Base-by-base conservation (phyloP, 768 basidiomycete species). In the Tylopilus rubrobrunneus region DNA sequence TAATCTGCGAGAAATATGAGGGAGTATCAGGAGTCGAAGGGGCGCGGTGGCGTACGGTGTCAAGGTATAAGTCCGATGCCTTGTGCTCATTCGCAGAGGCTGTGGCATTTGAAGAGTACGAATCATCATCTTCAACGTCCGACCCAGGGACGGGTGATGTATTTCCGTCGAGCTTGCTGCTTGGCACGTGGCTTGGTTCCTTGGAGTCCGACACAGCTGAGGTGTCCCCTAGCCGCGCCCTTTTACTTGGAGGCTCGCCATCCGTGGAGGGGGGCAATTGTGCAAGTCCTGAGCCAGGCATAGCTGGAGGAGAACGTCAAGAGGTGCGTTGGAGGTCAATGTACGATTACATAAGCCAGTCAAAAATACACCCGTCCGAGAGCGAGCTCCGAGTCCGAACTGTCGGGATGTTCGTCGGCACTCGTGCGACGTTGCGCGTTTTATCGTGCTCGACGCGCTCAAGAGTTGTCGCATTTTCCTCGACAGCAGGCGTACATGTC, bases 21-120 rank as follows among this genome's bases (percentile, higher is more conserved):
- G 46, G 56, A 28, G 34, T 48, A 40, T 53, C 49, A 45, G 42
- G 44, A 52, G 58, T 28, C 44, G 42, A 52, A 46, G 58, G 49
- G 52, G 50, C 56, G 42, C 61, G 56, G 39, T 53, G 55, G 73
- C 87, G 68, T 72, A 89, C 94, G 54, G 94, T 97, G 75, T 98
- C 94, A 49, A 98, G 84, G 70, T 97, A 97, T 63, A 97, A 77
- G 71, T 98, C 94, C 49, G 91, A 89, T 36, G 90, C 79, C 65
- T 66, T 70, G 56, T 58, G 67, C 52, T 67, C 69, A 28, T 63
- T 29, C 44, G 60, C 51, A 39, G 62, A 55, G 51, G 59, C 53
- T 60, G 60, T 61, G 25, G 49, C 53, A 31, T 68, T 67, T 49
- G 62, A 52, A 37, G 66, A 63, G 45, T 71, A 68, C 28, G 60